A percentile compares a stretch with the other conserved stretches of the same genome.
Conservation (phyloP, 2,329 filamentous ascomycete genomes). For the Cercospora canescens region DNA sequence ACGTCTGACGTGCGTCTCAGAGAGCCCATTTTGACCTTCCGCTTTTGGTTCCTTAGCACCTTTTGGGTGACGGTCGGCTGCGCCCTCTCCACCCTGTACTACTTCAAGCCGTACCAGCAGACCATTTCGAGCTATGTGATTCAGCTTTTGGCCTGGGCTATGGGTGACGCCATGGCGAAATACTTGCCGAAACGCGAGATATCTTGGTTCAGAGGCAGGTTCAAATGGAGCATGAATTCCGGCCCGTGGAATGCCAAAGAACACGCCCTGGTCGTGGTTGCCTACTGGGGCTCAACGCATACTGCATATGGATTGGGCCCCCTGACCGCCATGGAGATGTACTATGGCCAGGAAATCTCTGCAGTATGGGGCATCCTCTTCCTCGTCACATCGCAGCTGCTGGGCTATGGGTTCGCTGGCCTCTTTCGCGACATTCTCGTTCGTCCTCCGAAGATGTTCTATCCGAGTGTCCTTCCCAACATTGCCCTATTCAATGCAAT, state of each 20-base stretch:
- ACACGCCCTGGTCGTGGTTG: conserved; percentile 37
- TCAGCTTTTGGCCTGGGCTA: conserved; percentile 19
- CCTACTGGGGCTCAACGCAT: conserved; percentile 32
- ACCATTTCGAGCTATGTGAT: conserved; percentile 11
- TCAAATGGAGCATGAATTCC: conserved; percentile 36
- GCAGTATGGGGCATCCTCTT: conserved; percentile 18
- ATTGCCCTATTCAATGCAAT: conserved; percentile 21
- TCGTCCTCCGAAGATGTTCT: conserved; percentile 83
- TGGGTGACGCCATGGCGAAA: conserved; percentile 18
- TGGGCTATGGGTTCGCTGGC: conserved; percentile 83
- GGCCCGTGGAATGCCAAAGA: conserved; percentile 38
- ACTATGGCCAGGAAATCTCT: conserved; percentile 17
- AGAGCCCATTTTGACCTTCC: conserved; percentile 22
- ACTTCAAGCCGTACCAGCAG: conserved; percentile 21
- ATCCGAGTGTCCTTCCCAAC: conserved; percentile 53
- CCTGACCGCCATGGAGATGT: conserved; percentile 18
- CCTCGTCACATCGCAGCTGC: conserved; percentile 16
- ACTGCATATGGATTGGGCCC: conserved; percentile 19
- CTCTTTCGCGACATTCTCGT: conserved; percentile 78
- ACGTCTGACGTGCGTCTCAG: not conserved
- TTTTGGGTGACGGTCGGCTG: conserved; percentile 21
- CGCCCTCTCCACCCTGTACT: conserved; percentile 19
- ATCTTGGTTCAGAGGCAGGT: conserved; percentile 28
- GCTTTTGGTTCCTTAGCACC: conserved; percentile 21
- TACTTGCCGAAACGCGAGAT: conserved; percentile 28